Conservation (phyloP, 768 basidiomycete species). For the Auricularia heimuer region DNA sequence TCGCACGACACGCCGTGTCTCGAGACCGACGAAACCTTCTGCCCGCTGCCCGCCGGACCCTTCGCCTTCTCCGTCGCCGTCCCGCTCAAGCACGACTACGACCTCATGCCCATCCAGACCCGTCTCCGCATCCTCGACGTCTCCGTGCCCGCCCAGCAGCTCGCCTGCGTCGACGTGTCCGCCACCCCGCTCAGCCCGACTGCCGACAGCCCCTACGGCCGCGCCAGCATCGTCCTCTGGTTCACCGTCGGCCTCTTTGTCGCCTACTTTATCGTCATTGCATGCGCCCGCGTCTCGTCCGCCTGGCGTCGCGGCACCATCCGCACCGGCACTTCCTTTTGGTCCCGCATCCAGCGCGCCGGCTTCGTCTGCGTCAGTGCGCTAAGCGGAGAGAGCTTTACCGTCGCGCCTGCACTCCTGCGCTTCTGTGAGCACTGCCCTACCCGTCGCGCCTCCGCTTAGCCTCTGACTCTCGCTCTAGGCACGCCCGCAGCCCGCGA, state of each 20-base stretch:
- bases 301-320: slow-evolving; percentile 61
- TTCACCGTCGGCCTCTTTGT: slow-evolving; percentile 60
- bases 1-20: slow-evolving; percentile 22
- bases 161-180: slow-evolving; percentile 70
- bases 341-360: slow-evolving; percentile 68
- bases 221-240: slow-evolving; percentile 63
- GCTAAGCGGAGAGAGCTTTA: slow-evolving; percentile 82
- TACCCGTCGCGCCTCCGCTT: not conserved
- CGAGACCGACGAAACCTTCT: slow-evolving; percentile 37
- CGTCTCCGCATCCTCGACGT: slow-evolving; percentile 85
- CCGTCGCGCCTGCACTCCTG: slow-evolving; percentile 75
- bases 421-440: slow-evolving; percentile 61
- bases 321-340: slow-evolving; percentile 23
- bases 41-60: slow-evolving; percentile 69
- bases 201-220: slow-evolving; percentile 52
- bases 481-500: slow-evolving; percentile 90
- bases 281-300: slow-evolving; percentile 69
- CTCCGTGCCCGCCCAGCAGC: slow-evolving; percentile 49
- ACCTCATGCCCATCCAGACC: slow-evolving; percentile 76
- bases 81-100: slow-evolving; percentile 52
- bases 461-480: slow-evolving; percentile 19
- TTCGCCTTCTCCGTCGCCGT: slow-evolving; percentile 71
- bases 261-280: slow-evolving; percentile 74
- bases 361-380: slow-evolving; percentile 89
- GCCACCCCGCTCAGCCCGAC: slow-evolving; percentile 67